Percentiles rank a stretch among this genome's conserved stretches.
Evolutionary conservation across 257 asterid genomes (phyloP).

Genomic region (Paraleonurus japonicus): DNA sequence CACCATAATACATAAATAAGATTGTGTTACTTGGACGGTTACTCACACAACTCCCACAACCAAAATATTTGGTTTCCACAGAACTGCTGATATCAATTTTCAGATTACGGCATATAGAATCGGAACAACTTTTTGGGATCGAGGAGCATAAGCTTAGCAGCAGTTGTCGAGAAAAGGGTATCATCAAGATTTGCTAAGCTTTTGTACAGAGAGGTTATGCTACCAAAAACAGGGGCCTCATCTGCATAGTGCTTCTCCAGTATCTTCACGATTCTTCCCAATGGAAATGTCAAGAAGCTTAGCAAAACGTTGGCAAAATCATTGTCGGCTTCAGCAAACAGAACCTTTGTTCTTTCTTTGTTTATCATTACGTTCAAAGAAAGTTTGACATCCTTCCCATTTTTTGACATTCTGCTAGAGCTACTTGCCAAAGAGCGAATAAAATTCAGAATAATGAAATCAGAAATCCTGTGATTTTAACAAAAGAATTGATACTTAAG

Average conservation of each 20-base stretch:
- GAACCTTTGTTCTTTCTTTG: slow-evolving; percentile 20
- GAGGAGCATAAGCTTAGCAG: slow-evolving; percentile 14
- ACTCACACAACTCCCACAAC: too few species aligned
- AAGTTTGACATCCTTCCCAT: not conserved
- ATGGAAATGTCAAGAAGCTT: slow-evolving; percentile 28
- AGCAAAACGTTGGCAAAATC: slow-evolving; percentile 21
- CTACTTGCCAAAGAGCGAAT: too few species aligned
- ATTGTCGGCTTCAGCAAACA: slow-evolving; percentile 18
- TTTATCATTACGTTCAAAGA: slow-evolving; percentile 13
- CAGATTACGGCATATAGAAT: not conserved
- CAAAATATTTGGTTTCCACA: not conserved
- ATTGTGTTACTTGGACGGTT: too few species aligned
- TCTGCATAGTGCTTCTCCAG: not conserved
- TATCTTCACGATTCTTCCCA: slow-evolving; percentile 16
- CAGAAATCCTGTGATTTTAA: too few species aligned
- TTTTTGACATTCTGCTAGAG: too few species aligned
- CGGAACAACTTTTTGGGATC: slow-evolving; percentile 12
- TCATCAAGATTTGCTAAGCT: not conserved
- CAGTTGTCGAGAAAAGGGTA: not conserved
- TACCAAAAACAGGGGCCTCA: slow-evolving; percentile 9
- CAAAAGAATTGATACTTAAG: too few species aligned
- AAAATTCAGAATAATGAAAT: too few species aligned
- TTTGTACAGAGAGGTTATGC: not conserved
- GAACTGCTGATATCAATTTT: not conserved
- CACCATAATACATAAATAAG: not conserved